A percentile compares a stretch with the other conserved stretches of the same genome.
phyloP scores from a whole-genome alignment of 106 monocot species.

The Acanthochlamys bracteata region DNA sequence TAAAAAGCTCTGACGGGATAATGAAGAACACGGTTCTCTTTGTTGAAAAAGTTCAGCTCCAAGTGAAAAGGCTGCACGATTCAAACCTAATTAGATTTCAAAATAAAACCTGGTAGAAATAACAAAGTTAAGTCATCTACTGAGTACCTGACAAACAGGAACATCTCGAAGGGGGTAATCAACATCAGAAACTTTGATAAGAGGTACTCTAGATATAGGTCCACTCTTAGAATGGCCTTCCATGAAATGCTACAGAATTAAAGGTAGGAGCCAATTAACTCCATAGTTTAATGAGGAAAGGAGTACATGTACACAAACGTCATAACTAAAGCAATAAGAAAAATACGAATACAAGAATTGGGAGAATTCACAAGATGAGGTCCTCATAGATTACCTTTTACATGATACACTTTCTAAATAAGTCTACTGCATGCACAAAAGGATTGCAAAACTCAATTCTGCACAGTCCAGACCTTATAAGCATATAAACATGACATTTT shows the following conservation, averaged over 20 bases:
- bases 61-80: slow-evolving; percentile 77
- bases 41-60: slow-evolving; percentile 95
- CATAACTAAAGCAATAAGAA: too few species aligned
- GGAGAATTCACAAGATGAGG: too few species aligned
- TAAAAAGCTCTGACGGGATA: slow-evolving; percentile 90
- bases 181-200: slow-evolving; percentile 71
- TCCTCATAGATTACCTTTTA: too few species aligned
- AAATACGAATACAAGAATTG: too few species aligned
- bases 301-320: too few species aligned
- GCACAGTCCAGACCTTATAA: too few species aligned
- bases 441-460: too few species aligned
- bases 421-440: too few species aligned
- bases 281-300: too few species aligned
- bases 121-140: background rate
- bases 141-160: slow-evolving; percentile 84
- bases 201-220: slow-evolving; percentile 78
- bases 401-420: too few species aligned
- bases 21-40: slow-evolving; percentile 81
- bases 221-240: slow-evolving; percentile 97
- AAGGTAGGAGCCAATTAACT: too few species aligned
- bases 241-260: slow-evolving; percentile 79
- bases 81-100: slow-evolving; percentile 11
- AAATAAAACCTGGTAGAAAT: background rate
- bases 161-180: slow-evolving; percentile 63
- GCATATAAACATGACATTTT: too few species aligned